A percentile compares a stretch with the other conserved stretches of the same genome.
Conservation (phyloP, 495 filamentous ascomycete species). For the Penicillium longicatenatum region DNA sequence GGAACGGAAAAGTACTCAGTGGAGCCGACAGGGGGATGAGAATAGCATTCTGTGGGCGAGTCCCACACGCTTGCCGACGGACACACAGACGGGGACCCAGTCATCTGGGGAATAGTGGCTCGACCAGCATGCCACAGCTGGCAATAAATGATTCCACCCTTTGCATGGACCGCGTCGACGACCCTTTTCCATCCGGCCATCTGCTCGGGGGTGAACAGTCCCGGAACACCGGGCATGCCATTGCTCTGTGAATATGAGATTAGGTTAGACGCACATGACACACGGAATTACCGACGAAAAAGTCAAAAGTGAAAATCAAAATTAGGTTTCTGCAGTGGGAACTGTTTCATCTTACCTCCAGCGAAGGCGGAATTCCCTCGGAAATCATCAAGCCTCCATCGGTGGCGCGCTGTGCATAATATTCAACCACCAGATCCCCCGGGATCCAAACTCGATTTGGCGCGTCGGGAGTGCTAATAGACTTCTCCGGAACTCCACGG, state of each 20-base stretch:
- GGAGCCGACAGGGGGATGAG: conserved; percentile 19
- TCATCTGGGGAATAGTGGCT: conserved; percentile 7
- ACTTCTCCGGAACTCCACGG: conserved; percentile 43
- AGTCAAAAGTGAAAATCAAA: not conserved
- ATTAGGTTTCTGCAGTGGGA: not conserved
- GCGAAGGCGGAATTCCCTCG: conserved; percentile 55
- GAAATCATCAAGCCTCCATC: conserved; percentile 56
- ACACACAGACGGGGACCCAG: conserved; percentile 7
- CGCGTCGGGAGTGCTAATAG: conserved; percentile 41
- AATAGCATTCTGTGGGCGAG: conserved; percentile 38
- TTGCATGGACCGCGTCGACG: conserved; percentile 22
- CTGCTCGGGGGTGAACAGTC: conserved; percentile 51
- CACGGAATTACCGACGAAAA: not conserved
- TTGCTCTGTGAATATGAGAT: conserved; percentile 27
- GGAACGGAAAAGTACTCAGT: conserved; percentile 33
- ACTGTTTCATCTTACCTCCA: conserved; percentile 33
- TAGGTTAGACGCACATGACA: not conserved
- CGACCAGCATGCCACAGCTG: conserved; percentile 6
- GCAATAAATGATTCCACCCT: conserved; percentile 2
- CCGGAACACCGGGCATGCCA: conserved; percentile 52
- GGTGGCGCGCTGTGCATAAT: conserved; percentile 57
- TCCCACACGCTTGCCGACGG: conserved; percentile 46
- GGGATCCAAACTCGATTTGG: conserved; percentile 50
- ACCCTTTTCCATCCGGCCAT: conserved; percentile 51
- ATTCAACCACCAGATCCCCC: conserved; percentile 50